These are phyloP conservation scores for Phytophthora podocarpi DNA, from an alignment of 352 stramenopile genomes.

Conservation along the genomic window DNA sequence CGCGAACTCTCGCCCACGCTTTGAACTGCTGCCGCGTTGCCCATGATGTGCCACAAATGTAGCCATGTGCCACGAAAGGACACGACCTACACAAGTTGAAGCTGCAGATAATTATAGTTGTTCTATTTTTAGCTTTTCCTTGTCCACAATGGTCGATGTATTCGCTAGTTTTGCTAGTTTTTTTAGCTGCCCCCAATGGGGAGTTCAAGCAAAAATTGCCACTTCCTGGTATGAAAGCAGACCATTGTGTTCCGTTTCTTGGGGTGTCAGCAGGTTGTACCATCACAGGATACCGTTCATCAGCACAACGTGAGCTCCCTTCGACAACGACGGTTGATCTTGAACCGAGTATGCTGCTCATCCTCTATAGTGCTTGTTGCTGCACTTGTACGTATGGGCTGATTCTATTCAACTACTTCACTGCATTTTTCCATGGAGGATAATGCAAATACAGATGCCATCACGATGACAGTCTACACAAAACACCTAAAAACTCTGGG, in stretches of 20 bases:
- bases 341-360: neutral
- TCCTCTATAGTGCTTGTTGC: conserved; percentile 19
- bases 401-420: no score
- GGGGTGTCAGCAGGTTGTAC: conserved; percentile 79
- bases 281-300: conserved; percentile 74
- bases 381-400: conserved; percentile 47
- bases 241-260: conserved; percentile 78
- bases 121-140: no score
- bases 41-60: conserved; percentile 33
- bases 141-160: no score
- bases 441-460: no score
- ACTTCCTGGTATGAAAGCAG: conserved; percentile 50
- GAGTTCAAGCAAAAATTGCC: conserved; percentile 74
- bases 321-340: conserved; percentile 70
- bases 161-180: no score
- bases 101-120: conserved; percentile 8
- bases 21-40: conserved; percentile 42
- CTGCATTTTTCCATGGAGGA: no score
- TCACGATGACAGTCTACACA: no score
- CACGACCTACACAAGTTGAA: conserved; percentile 16
- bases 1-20: conserved; percentile 39
- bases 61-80: conserved; percentile 6
- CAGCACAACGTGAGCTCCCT: conserved; percentile 68
- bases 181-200: conserved; percentile 28
- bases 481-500: no score